Base-by-base conservation (phyloP, 1,139 yeast species). In the Pichia sp. region DNA sequence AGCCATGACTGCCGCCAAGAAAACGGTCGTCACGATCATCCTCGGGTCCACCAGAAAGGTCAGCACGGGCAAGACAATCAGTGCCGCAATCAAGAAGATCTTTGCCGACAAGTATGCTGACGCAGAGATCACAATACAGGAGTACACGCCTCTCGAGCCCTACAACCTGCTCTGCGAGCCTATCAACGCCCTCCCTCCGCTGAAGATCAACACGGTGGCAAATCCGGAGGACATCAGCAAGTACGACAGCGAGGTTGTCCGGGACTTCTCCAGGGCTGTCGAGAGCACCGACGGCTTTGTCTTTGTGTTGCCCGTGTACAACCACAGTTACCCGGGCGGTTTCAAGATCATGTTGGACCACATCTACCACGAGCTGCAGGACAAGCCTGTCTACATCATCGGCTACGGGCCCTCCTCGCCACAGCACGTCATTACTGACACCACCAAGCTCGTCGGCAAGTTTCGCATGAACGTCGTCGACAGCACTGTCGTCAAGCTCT, bases 281-380 rank as follows among this genome's bases (percentile, higher is more conserved):
- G n/a, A 12, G 6, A 19, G 26, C 37, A 12, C 42, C 12, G 46
- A 41, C 12, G 41, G 34, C 18, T 47, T 42, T 28, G n/a, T 47
- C 18, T 47, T 41, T 23, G 34, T 47, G 16, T 21, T 47, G 18
- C 50, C 50, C 13, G 46, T 47, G 22, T 47, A 47, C 28, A 47
- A 47, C 26, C 46, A 47, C 40, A 28, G 41, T 18, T 42, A 42
- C 28, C 46, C 46, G 10, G 50, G 50, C 13, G 42, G 46, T 12
- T 47, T 47, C 26, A 47, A 47, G 25, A 47, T 41, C 26, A 47
- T 47, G 50, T 16, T 47, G 19, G 50, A 47, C 25, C 50, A 47
- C 34, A 41, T 41, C 31, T 47, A n/a, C 46, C 34, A 41, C 23
- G 50, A 47, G 34, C 36, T 47, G 31, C 28, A 16, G 41, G 43